A percentile compares a stretch with the other conserved stretches of the same genome.
Conservation (phyloP, 371 early-diverging fungal species). For the Chytridiales sp. region DNA sequence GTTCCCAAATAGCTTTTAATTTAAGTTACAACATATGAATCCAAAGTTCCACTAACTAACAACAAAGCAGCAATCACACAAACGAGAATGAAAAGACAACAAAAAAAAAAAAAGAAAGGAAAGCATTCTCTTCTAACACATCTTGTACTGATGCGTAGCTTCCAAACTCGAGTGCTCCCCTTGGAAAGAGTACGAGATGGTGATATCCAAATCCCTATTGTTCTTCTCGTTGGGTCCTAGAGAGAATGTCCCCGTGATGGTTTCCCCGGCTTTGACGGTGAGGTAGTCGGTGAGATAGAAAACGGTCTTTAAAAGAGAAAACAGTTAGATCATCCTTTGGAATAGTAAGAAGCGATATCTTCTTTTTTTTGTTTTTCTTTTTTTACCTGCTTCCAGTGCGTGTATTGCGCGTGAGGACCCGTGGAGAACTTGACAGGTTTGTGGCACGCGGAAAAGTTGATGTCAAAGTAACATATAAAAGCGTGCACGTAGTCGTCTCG, state of each 20-base stretch:
- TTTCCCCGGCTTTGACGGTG: conserved; percentile 68
- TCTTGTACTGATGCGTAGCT: conserved; percentile 80
- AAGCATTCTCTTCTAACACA: conserved; percentile 65
- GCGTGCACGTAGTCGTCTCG: conserved; percentile 69
- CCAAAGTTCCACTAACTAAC: too few species aligned
- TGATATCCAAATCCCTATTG: conserved; percentile 92
- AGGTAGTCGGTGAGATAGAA: conserved; percentile 53
- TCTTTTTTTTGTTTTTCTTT: too few species aligned
- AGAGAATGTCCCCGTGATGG: conserved; percentile 73
- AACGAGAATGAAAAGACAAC: neutral
- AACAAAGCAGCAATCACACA: neutral
- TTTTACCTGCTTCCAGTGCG: conserved; percentile 59
- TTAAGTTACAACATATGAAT: too few species aligned
- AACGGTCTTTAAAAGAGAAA: conserved; percentile 51
- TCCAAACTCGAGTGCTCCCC: conserved; percentile 62
- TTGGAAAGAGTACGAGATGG: conserved; percentile 70
- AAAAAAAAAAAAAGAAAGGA: conserved; percentile 1
- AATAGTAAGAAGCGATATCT: conserved; percentile 11
- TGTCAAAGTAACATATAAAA: conserved; percentile 84
- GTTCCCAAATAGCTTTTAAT: too few species aligned
- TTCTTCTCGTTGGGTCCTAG: conserved; percentile 86
- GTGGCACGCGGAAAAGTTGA: conserved; percentile 72
- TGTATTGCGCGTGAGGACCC: conserved; percentile 66
- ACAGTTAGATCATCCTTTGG: neutral
- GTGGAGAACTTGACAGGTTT: conserved; percentile 63